phyloP scores from a whole-genome alignment of 2,329 filamentous ascomycete species.

The Calcarisporium arbuscula region DNA sequence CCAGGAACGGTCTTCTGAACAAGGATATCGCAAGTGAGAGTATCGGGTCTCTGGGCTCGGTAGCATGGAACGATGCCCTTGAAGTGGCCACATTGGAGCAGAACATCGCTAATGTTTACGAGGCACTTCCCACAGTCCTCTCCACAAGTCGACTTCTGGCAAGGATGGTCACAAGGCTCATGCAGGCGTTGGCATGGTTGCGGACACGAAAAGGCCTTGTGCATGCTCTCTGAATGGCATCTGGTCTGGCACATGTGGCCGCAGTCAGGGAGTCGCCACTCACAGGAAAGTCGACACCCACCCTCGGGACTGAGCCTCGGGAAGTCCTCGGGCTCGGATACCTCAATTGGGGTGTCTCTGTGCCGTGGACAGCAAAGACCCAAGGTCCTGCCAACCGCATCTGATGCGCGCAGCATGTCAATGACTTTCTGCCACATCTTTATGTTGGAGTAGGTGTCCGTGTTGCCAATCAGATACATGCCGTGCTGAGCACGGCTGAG shows the following conservation, averaged over 20 bases:
- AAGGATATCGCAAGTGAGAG: conserved; percentile 40
- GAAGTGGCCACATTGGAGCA: conserved; percentile 37
- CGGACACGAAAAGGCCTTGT: conserved; percentile 38
- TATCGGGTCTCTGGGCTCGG: conserved; percentile 34
- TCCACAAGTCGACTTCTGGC: conserved; percentile 40
- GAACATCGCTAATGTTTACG: conserved; percentile 21
- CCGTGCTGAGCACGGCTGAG: conserved; percentile 61
- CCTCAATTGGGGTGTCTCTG: conserved; percentile 40
- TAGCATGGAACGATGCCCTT: conserved; percentile 26
- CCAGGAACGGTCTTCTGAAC: conserved; percentile 43
- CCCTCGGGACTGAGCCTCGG: conserved; percentile 51
- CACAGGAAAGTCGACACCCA: conserved; percentile 50
- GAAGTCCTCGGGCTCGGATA: conserved; percentile 53
- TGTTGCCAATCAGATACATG: conserved; percentile 65
- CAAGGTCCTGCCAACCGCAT: conserved; percentile 43
- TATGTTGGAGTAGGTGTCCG: conserved; percentile 48
- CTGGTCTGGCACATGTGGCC: conserved; percentile 39
- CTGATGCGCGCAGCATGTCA: conserved; percentile 36
- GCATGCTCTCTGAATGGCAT: conserved; percentile 43
- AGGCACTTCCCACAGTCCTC: conserved; percentile 34
- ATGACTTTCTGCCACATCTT: conserved; percentile 60
- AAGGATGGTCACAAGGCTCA: conserved; percentile 37
- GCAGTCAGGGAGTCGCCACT: conserved; percentile 38
- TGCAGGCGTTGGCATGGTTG: conserved; percentile 36
- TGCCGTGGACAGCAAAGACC: conserved; percentile 58